Evolutionary conservation across 768 basidiomycete genomes (phyloP).

Genomic region (Boletus fagicola): DNA sequence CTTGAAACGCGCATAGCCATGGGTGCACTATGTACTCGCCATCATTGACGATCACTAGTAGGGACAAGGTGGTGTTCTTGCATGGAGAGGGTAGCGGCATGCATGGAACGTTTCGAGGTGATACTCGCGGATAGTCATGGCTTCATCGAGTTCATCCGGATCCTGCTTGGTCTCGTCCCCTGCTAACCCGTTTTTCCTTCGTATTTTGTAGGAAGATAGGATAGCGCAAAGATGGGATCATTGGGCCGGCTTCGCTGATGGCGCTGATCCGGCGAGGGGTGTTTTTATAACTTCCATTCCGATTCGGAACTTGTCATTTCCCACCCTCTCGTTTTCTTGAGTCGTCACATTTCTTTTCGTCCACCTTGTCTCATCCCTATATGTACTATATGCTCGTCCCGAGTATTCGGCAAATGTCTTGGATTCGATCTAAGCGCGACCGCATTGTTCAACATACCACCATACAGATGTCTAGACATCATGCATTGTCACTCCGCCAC

Average conservation of each 20-base stretch:
- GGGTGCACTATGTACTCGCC: no score
- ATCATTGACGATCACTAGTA: no score
- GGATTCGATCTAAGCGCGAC: background rate
- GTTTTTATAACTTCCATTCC: background rate
- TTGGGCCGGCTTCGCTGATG: background rate
- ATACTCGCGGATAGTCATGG: no score
- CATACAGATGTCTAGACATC: background rate
- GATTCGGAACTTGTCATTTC: background rate
- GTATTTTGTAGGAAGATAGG: no score
- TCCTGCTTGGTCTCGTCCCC: no score
- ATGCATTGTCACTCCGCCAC: background rate
- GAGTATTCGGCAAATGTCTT: background rate
- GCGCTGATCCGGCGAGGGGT: constrained; percentile 8
- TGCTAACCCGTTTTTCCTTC: no score
- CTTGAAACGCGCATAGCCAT: no score
- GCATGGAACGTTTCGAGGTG: no score
- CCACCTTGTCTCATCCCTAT: background rate
- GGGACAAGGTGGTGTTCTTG: no score
- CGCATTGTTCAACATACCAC: background rate
- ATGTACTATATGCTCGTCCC: background rate
- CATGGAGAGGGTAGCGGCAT: no score
- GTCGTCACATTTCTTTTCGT: background rate
- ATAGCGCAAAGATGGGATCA: no score
- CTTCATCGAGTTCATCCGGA: no score
- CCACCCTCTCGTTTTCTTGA: background rate